Evolutionary conservation across 768 basidiomycete genomes (phyloP).

Genomic region (Hypsizygus marmoreus): DNA sequence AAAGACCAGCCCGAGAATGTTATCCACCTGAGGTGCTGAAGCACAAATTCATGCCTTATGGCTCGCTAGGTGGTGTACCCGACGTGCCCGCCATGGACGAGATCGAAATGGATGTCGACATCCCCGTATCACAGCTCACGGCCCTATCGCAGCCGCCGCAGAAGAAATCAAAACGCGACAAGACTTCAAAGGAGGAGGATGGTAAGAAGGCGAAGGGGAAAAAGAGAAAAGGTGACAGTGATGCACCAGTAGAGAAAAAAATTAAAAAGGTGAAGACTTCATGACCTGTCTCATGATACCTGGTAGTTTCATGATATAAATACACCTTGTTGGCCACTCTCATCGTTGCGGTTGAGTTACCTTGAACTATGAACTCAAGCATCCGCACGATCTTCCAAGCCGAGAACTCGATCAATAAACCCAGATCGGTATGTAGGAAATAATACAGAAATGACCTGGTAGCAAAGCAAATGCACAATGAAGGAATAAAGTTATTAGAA

Average conservation of each 20-base stretch:
- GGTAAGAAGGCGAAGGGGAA: slow-evolving; percentile 45
- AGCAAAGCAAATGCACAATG: slow-evolving; percentile 14
- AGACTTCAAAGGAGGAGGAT: slow-evolving; percentile 17
- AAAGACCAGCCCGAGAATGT: slow-evolving; percentile 56
- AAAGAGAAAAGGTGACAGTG: slow-evolving; percentile 43
- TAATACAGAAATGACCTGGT: slow-evolving; percentile 15
- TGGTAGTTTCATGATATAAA: background rate
- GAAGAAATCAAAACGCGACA: slow-evolving; percentile 13
- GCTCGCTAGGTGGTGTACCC: slow-evolving; percentile 37
- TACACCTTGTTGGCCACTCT: background rate
- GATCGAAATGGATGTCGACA: slow-evolving; percentile 23
- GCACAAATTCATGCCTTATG: slow-evolving; percentile 65
- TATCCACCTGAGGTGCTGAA: slow-evolving; percentile 64
- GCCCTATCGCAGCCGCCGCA: slow-evolving; percentile 1
- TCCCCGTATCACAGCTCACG: background rate
- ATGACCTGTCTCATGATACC: slow-evolving; percentile 3
- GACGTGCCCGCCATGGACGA: slow-evolving; percentile 25
- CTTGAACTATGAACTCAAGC: too few species aligned
- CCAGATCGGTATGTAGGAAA: slow-evolving; percentile 1
- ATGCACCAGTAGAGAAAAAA: slow-evolving; percentile 39
- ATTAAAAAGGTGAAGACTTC: slow-evolving; percentile 48
- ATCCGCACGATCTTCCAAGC: too few species aligned
- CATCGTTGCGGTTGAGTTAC: background rate
- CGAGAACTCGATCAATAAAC: slow-evolving; percentile 7
- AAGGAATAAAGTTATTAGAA: slow-evolving; percentile 20